Base-by-base conservation (phyloP, 768 basidiomycete genomes). In the Lentinula aciculospora region DNA sequence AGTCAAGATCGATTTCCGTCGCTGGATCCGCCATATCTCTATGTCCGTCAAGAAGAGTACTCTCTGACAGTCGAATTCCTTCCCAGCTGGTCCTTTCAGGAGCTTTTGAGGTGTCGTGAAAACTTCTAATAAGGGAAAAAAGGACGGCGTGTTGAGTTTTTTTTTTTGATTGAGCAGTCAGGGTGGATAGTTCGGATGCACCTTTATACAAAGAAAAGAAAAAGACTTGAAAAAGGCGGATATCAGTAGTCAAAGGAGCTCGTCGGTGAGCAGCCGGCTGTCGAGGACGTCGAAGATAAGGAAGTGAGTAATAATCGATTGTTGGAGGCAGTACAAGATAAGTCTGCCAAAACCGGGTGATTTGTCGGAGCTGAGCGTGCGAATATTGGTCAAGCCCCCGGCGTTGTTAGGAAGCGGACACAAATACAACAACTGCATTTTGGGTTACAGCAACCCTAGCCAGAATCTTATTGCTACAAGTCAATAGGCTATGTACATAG, bases 1-100 rank as follows among this genome's bases (percentile, higher is more conserved):
- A 95, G 81, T 99, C 96, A 61, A 98, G 84, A 83, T 99, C 96
- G 76, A 99, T 96, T 73, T 98, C 96, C 69, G 88, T 89, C 60
- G 83, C 76, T 64, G 85, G 77, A 67, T 92, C 89, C 68, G 89
- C 85, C 89, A 91, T 91, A 57, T 46, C 36, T 70, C 58, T 25
- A 21, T 46, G n/a, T n/a, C n/a, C n/a, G n/a, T 37, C 34, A 21
- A 36, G 27, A 12, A 54, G 55, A n/a, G 10, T 29, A 12, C 47
- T 23, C 21, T 39, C 40, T 32, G 13, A 25, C 32, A 27, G 28
- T 53, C 37, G 34, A 32, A 21, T 13, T 36, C n/a, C 32, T 31
- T 31, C 42, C 42, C 42, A 25, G 34, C n/a, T 13, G 5, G 32
- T 31, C 32, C 23, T 53, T 53, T 40, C 27, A 28, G 19, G 40